phyloP scores from a whole-genome alignment of 352 stramenopile species.

The Stramenopiles sp. region DNA sequence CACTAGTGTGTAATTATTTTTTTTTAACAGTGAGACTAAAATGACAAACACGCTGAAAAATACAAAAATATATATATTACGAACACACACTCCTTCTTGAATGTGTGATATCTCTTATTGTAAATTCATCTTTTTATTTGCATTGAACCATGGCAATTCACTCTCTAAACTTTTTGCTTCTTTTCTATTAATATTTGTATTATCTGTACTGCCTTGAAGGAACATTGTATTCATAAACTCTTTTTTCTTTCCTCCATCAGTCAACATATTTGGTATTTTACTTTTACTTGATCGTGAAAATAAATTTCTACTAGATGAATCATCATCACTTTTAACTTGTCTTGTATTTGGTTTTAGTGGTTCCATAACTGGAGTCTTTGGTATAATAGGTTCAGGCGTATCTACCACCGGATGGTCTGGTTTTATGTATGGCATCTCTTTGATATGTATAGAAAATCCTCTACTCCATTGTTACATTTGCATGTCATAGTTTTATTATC shows the following conservation, averaged over 20 bases:
- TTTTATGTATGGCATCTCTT: not conserved
- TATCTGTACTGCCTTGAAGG: not conserved
- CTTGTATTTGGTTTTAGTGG: not conserved
- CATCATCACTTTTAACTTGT: not conserved
- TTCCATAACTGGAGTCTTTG: not conserved
- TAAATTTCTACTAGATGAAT: not conserved
- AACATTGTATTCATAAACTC: not conserved
- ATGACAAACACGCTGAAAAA: not conserved
- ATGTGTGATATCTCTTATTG: not conserved
- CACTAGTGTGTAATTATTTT: no score
- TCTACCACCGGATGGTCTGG: not conserved
- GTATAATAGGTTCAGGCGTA: not conserved
- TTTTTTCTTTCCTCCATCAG: not conserved
- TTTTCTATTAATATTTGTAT: not conserved
- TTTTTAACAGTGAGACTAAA: no score
- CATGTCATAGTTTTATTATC: no score
- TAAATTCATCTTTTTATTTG: not conserved
- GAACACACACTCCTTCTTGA: not conserved
- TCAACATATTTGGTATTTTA: not conserved
- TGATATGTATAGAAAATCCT: not conserved
- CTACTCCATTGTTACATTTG: not conserved
- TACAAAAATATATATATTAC: not conserved
- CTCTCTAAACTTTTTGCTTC: not conserved
- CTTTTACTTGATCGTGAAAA: not conserved
- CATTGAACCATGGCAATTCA: not conserved